Evolutionary conservation across 805 yeast genomes (phyloP).

Genomic region (Wickerhamomyces hampshirensis): DNA sequence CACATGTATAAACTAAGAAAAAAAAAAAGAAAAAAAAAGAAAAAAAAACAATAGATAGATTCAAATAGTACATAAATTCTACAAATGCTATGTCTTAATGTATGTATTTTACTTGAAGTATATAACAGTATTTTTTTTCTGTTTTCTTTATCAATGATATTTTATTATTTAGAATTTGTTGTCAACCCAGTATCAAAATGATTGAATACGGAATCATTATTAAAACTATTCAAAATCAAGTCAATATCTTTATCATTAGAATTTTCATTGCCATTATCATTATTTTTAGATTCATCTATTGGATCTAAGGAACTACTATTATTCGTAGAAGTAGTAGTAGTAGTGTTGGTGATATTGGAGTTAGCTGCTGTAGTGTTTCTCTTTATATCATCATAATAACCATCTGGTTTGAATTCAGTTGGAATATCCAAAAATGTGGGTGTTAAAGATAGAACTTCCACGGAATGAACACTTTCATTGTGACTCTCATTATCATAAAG

Average conservation of each 20-base stretch:
- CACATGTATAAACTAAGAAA: conserved; percentile 43
- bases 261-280: conserved; percentile 1
- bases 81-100: too few species aligned
- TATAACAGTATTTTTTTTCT: neutral
- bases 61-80: too few species aligned
- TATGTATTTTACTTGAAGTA: too few species aligned
- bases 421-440: conserved; percentile 35
- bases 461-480: conserved; percentile 14
- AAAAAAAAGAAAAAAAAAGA: too few species aligned
- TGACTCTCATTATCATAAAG: conserved; percentile 3
- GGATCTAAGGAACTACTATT: too few species aligned
- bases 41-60: neutral
- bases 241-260: neutral
- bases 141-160: neutral
- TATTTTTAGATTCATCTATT: neutral
- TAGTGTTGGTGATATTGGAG: too few species aligned
- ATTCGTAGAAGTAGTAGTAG: too few species aligned
- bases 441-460: conserved; percentile 35
- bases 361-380: neutral
- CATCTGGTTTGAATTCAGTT: neutral
- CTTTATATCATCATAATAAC: neutral
- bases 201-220: conserved; percentile 3
- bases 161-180: neutral
- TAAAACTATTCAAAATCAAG: neutral
- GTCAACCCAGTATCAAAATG: conserved; percentile 1